Conservation (phyloP, 805 yeast genomes). For the Wickerhamomyces xylosicus region DNA sequence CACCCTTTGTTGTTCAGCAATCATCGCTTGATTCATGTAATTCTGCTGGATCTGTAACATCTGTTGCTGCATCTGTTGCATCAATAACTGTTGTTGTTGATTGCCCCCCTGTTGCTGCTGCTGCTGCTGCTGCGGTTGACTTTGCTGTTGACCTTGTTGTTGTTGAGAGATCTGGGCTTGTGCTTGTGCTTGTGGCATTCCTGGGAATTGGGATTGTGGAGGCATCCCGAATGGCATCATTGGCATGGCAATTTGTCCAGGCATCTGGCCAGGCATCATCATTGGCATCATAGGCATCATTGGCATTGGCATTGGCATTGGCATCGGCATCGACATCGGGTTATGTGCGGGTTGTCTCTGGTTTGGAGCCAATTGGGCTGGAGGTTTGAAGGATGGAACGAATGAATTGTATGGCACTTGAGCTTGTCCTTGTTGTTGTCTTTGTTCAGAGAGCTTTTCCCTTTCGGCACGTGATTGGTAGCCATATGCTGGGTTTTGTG, state of each 20-base stretch:
- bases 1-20: background rate
- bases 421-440: slow-evolving; percentile 4
- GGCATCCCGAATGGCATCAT: slow-evolving; percentile 4
- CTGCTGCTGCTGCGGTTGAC: slow-evolving; percentile 17
- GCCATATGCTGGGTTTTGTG: slow-evolving; percentile 2
- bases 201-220: background rate
- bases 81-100: too few species aligned
- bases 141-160: slow-evolving; percentile 5
- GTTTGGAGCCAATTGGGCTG: slow-evolving; percentile 7
- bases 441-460: slow-evolving; percentile 9
- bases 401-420: too few species aligned
- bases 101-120: too few species aligned
- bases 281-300: slow-evolving; percentile 4
- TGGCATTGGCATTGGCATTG: slow-evolving; percentile 11
- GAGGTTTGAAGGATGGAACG: slow-evolving; percentile 9
- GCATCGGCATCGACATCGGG: slow-evolving; percentile 7
- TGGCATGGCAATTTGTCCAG: slow-evolving; percentile 15
- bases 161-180: background rate
- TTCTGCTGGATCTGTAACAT: slow-evolving; percentile 19
- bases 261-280: slow-evolving; percentile 8
- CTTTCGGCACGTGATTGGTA: slow-evolving; percentile 19
- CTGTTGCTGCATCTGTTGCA: slow-evolving; percentile 18
- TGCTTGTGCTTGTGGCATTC: slow-evolving; percentile 2
- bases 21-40: slow-evolving; percentile 20
- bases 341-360: slow-evolving; percentile 1